Evolutionary conservation across 805 yeast species (phyloP).

Genomic region (Komagataella ulmi): DNA sequence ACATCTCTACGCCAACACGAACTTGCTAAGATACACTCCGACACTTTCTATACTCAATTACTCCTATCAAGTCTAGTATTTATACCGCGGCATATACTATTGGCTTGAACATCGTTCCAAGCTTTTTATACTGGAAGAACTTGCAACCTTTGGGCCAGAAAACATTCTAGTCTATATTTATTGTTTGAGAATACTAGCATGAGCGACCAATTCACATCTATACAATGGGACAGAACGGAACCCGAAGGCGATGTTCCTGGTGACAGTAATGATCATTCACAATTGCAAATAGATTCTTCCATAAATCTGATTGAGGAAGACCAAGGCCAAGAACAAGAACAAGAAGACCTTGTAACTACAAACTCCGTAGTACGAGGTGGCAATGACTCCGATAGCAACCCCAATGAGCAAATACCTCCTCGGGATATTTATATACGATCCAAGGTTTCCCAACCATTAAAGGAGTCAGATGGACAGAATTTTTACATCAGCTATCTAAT

Average conservation of each 20-base stretch:
- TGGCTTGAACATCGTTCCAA: not conserved
- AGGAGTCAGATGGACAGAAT: slow-evolving; percentile 63
- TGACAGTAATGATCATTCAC: slow-evolving; percentile 7
- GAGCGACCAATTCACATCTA: slow-evolving; percentile 31
- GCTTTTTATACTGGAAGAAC: not conserved
- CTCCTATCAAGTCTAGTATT: not conserved
- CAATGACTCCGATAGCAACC: not conserved
- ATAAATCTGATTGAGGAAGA: slow-evolving; percentile 9
- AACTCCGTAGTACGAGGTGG: not conserved
- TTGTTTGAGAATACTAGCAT: not conserved
- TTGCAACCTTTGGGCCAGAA: not conserved
- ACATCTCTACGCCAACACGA: not conserved
- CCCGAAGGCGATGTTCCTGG: slow-evolving; percentile 3
- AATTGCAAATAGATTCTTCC: not conserved
- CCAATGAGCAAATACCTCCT: not conserved
- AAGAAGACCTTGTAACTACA: slow-evolving; percentile 6
- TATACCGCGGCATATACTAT: not conserved
- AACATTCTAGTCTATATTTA: not conserved
- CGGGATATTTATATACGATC: slow-evolving; percentile 17
- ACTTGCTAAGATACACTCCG: not conserved
- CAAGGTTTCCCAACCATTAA: slow-evolving; percentile 44
- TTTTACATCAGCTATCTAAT: slow-evolving; percentile 66
- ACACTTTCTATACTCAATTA: not conserved
- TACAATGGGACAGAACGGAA: slow-evolving; percentile 33
- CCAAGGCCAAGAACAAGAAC: slow-evolving; percentile 17